Percentiles rank a stretch among this genome's conserved stretches.
These are phyloP conservation scores for Nymphaea thermarum DNA, from an alignment of 164 flowering plant species.

Conservation along the genomic window DNA sequence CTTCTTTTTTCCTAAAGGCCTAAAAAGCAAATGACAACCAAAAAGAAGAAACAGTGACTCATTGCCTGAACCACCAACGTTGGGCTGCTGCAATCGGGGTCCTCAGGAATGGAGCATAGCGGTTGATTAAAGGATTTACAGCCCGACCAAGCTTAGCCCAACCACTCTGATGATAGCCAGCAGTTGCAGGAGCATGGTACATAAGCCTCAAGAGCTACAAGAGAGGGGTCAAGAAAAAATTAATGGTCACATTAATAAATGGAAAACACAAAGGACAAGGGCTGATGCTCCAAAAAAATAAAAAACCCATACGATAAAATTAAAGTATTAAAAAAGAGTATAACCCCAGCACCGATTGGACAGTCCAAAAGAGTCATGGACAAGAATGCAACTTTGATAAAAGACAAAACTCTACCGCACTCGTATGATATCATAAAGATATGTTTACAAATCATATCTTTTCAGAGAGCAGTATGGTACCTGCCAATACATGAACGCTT, in stretches of 20 bases:
- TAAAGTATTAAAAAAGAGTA: too few relatives aligned
- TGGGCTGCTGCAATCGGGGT: constrained; percentile 65
- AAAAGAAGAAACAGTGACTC: neutral
- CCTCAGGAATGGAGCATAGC: constrained; percentile 70
- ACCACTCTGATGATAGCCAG: constrained; percentile 81
- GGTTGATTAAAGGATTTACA: constrained; percentile 49
- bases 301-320: too few relatives aligned
- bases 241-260: neutral
- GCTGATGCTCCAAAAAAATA: too few relatives aligned
- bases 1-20: neutral
- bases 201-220: constrained; percentile 84
- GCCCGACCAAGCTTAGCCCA: constrained; percentile 84
- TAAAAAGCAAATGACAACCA: too few relatives aligned
- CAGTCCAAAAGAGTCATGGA: too few relatives aligned
- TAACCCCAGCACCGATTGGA: too few relatives aligned
- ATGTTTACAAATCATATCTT: neutral
- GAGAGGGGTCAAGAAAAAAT: neutral
- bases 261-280: neutral
- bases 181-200: constrained; percentile 92
- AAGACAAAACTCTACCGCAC: neutral
- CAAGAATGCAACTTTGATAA: neutral
- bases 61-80: constrained; percentile 88
- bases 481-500: constrained; percentile 99
- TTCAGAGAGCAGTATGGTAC: constrained; percentile 15
- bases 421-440: neutral